These are phyloP conservation scores for Candida nitratophila DNA, from an alignment of 805 yeast species.

Conservation along the genomic window DNA sequence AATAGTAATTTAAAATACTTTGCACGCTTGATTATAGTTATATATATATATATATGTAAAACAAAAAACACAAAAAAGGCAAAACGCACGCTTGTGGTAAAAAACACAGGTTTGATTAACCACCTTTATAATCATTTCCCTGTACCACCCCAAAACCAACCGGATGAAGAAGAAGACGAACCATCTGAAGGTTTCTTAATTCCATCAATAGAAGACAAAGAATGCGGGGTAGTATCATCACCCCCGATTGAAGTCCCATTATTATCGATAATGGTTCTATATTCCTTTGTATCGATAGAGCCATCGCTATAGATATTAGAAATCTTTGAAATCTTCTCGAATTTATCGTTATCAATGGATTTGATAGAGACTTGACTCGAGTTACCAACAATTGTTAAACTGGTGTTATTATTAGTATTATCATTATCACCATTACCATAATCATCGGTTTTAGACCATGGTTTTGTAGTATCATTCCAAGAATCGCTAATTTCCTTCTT, in stretches of 20 bases:
- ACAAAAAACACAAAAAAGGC: too few species aligned
- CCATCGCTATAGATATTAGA: constrained; percentile 39
- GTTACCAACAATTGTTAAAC: constrained; percentile 27
- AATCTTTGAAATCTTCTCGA: constrained; percentile 31
- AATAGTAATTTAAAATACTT: too few species aligned
- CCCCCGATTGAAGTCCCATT: constrained; percentile 18
- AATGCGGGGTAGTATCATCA: background rate
- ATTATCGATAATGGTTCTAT: constrained; percentile 29
- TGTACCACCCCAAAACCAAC: constrained; percentile 25
- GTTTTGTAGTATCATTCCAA: too few species aligned
- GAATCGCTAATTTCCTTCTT: background rate
- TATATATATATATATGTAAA: too few species aligned
- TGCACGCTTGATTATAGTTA: too few species aligned
- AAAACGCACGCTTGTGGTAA: too few species aligned
- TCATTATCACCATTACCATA: constrained; percentile 4
- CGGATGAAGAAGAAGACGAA: constrained; percentile 3
- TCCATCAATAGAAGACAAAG: background rate
- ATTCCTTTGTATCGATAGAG: constrained; percentile 28
- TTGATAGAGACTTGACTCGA: constrained; percentile 29
- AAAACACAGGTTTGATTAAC: too few species aligned
- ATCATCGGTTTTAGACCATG: too few species aligned
- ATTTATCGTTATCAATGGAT: constrained; percentile 35
- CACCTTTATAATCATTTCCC: too few species aligned
- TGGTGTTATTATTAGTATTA: constrained; percentile 13
- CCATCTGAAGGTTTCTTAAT: background rate